Evolutionary conservation across 305 asterid species (phyloP), one percentile per base, ranked within the genome.

Genomic region (Ajuga reptans): DNA sequence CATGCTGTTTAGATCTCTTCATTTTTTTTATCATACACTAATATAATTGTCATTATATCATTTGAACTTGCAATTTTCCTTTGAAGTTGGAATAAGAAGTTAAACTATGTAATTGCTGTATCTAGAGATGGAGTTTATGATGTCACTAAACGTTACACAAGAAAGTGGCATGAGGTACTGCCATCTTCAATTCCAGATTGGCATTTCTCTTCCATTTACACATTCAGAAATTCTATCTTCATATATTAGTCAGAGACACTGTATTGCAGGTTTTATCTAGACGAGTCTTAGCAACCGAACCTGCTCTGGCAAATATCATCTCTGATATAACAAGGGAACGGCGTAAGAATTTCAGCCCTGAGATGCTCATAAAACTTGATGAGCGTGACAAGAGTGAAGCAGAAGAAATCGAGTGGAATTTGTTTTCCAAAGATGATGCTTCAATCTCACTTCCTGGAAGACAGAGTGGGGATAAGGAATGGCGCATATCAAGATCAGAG

Each of bases 381-480:
- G 90, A 84, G 68, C 88, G 94, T 53, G 95, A 92, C 80, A 83
- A 77, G 72, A 79, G 10, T 70, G 97, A 92, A 81, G 75, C 56
- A 17, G 87, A 80, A 84, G 88, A 80, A 78, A 84, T 92, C 65
- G 89, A 88, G 72, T 81, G 82, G 69, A 77, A 73, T 75, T 72
- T 89, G 79, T 77, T 81, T 75, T 83, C 85, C 66, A 77, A 77
- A 72, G 93, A 83, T 71, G 88, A 88, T 65, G 41, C 79, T 66
- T 78, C 89, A 56, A 68, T 88, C 76, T 84, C 93, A 64, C 89
- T 90, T 67, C 98, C 97, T n/a, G 98, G 97, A 78, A 90, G 98
- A 80, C 89, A 77, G 66, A 92, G 97, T 81, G 97, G 98, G 72
- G 84, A 84, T 71, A 78, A 83, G 80, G 87, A 75, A 63, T 92